Percentiles rank a stretch among this genome's conserved stretches.
Conservation (phyloP, 345 rosid genomes). For the Arabis hirsuta region DNA sequence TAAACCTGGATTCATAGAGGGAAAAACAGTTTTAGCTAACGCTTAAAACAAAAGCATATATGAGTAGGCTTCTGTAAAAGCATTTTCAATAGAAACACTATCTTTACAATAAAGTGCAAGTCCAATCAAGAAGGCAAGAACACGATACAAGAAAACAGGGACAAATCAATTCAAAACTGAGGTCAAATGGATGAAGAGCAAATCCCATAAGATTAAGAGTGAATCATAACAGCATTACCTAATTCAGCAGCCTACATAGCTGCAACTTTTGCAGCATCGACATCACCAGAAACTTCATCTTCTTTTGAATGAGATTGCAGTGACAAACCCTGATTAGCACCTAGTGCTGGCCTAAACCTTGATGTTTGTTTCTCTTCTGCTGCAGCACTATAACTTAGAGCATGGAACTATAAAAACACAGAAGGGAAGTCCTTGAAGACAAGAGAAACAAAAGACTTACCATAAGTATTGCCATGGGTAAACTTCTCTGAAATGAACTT, state of each 20-base stretch:
- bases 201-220: background rate
- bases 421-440: background rate
- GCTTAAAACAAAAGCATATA: too few species aligned
- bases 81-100: too few species aligned
- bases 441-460: slow-evolving; percentile 43
- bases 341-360: slow-evolving; percentile 49
- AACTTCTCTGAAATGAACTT: slow-evolving; percentile 51
- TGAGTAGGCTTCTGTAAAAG: too few species aligned
- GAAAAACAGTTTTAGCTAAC: too few species aligned
- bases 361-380: slow-evolving; percentile 52
- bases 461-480: slow-evolving; percentile 46
- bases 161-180: too few species aligned
- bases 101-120: too few species aligned
- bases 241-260: slow-evolving; percentile 95
- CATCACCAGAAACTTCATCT: slow-evolving; percentile 54
- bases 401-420: slow-evolving; percentile 15
- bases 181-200: too few species aligned
- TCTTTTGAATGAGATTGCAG: slow-evolving; percentile 44
- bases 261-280: slow-evolving; percentile 90
- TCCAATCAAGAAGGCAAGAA: too few species aligned
- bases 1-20: too few species aligned
- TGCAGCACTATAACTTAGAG: slow-evolving; percentile 38
- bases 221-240: slow-evolving; percentile 51
- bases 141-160: too few species aligned
- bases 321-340: slow-evolving; percentile 41